Evolutionary conservation across 148 eudicot genomes (phyloP).

Genomic region (Heliosperma pusillum): DNA sequence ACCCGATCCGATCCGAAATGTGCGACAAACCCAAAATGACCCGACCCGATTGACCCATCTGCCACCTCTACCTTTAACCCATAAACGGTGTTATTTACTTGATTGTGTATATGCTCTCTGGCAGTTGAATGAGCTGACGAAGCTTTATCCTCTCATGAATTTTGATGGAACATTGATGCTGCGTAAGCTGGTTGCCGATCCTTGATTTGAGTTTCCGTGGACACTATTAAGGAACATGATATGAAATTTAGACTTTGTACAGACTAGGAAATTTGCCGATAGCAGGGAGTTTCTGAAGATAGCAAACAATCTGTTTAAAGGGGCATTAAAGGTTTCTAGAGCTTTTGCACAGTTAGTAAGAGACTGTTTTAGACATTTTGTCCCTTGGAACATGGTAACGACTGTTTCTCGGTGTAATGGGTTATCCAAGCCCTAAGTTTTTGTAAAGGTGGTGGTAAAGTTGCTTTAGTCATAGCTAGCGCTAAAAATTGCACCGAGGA

Average conservation of each 20-base stretch:
- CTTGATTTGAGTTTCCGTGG: neutral
- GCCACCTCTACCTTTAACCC: too few species aligned
- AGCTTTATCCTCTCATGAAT: slow-evolving; percentile 43
- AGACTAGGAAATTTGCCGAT: neutral
- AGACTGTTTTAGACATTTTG: neutral
- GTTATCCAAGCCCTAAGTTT: neutral
- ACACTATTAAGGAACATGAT: neutral
- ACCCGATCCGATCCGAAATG: too few species aligned
- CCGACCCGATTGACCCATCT: too few species aligned
- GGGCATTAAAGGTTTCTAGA: too few species aligned
- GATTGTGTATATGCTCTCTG: neutral
- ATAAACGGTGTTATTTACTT: neutral
- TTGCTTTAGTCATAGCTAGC: neutral
- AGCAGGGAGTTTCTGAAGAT: neutral
- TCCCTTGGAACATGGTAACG: neutral
- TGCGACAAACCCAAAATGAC: too few species aligned
- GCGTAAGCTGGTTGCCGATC: slow-evolving; percentile 40
- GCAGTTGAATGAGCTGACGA: slow-evolving; percentile 53
- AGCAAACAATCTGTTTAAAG: neutral
- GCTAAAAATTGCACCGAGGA: neutral
- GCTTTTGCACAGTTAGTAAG: slow-evolving; percentile 8
- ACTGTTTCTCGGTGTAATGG: too few species aligned
- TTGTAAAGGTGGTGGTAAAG: slow-evolving; percentile 6
- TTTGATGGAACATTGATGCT: slow-evolving; percentile 78
- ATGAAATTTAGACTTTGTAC: slow-evolving; percentile 3